Percentiles rank a stretch among this genome's conserved stretches.
Conservation (phyloP, 1,139 yeast species). For the Hyphopichia pseudoburtonii region DNA sequence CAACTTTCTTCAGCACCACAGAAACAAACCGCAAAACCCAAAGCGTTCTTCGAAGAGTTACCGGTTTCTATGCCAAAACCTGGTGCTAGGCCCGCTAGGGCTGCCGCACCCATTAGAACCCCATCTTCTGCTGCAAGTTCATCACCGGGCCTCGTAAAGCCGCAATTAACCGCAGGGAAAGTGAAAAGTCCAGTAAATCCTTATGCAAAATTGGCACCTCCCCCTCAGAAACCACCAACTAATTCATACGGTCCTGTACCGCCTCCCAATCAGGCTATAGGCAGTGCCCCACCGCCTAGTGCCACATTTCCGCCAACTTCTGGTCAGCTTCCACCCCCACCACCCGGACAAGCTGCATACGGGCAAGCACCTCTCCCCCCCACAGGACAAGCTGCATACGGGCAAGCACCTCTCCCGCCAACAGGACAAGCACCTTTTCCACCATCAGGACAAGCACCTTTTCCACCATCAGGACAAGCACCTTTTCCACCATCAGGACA, state of each 20-base stretch:
- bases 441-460: neutral
- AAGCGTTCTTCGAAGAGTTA: slow-evolving; percentile 55
- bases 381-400: neutral
- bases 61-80: slow-evolving; percentile 35
- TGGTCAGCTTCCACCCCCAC: slow-evolving; percentile 8
- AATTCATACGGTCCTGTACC: neutral
- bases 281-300: neutral
- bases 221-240: neutral
- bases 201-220: slow-evolving; percentile 12
- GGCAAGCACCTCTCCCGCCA: slow-evolving; percentile 1
- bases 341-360: slow-evolving; percentile 7
- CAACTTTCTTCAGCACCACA: slow-evolving; percentile 8
- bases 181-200: slow-evolving; percentile 17
- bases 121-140: slow-evolving; percentile 1
- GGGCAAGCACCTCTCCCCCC: slow-evolving; percentile 3
- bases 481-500: neutral
- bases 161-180: neutral
- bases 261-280: slow-evolving; percentile 1
- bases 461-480: slow-evolving; percentile 4
- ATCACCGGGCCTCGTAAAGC: slow-evolving; percentile 3
- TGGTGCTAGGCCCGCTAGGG: slow-evolving; percentile 30
- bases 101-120: slow-evolving; percentile 18
- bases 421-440: slow-evolving; percentile 1
- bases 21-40: slow-evolving; percentile 10
- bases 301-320: slow-evolving; percentile 8